These are phyloP conservation scores for Platanus orientalis DNA, from an alignment of 164 flowering plant genomes.

Conservation along the genomic window DNA sequence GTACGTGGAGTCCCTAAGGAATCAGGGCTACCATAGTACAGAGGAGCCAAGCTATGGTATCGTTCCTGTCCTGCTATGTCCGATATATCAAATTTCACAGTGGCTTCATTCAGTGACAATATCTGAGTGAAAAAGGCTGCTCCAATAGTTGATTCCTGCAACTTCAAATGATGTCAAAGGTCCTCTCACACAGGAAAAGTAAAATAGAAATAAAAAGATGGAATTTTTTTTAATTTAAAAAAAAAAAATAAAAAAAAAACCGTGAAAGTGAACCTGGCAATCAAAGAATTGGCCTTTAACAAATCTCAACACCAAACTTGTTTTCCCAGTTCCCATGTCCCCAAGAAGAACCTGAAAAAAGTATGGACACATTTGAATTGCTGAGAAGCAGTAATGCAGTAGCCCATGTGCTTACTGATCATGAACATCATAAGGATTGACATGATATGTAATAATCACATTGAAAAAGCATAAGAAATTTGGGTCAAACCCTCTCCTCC, in stretches of 20 bases:
- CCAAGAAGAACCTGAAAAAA: constrained; percentile 73
- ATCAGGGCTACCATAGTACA: constrained; percentile 97
- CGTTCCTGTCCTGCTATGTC: constrained; percentile 90
- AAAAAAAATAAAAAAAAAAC: too few relatives aligned
- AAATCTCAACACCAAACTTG: constrained; percentile 87
- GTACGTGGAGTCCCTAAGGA: too few relatives aligned
- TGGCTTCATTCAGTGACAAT: constrained; percentile 60
- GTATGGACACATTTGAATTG: background rate
- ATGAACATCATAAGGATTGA: background rate
- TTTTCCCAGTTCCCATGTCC: constrained; percentile 87
- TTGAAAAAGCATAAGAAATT: too few relatives aligned
- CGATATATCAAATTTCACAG: constrained; percentile 86
- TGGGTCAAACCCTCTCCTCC: background rate
- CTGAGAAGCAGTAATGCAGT: background rate
- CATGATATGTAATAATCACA: too few relatives aligned
- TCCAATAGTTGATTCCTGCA: constrained; percentile 91
- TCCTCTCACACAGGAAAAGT: background rate
- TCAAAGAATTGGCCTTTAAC: constrained; percentile 85
- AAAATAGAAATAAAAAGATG: background rate
- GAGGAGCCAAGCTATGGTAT: constrained; percentile 81
- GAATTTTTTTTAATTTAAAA: too few relatives aligned
- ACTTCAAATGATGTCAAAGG: constrained; percentile 4
- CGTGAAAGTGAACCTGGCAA: constrained; percentile 53
- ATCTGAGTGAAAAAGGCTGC: constrained; percentile 90
- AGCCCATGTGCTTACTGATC: background rate